These are phyloP conservation scores for Colletotrichum echinochloae DNA, from an alignment of 2,329 filamentous ascomycete species.

Conservation along the genomic window DNA sequence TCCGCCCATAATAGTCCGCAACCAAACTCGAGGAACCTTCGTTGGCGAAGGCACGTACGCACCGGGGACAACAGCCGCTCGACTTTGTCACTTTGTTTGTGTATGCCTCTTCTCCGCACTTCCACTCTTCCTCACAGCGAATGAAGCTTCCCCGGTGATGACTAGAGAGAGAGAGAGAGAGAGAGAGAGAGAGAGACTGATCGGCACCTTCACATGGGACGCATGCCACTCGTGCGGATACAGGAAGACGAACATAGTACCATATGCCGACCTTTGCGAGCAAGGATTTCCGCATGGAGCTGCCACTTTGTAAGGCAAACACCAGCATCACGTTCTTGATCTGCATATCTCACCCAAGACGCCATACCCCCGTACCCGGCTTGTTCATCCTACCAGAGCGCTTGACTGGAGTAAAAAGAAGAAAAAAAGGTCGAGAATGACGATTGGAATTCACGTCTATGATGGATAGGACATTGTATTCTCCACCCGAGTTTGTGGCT, in stretches of 20 bases:
- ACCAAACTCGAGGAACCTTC: background rate
- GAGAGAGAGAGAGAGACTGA: too few relatives aligned
- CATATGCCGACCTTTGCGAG: background rate
- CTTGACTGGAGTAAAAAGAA: background rate
- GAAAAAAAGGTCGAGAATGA: background rate
- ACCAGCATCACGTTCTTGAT: background rate
- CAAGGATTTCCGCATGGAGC: background rate
- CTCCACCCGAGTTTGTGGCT: slow-evolving; percentile 9
- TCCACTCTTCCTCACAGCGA: background rate
- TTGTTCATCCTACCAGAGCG: background rate
- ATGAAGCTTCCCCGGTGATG: background rate
- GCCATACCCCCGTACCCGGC: background rate
- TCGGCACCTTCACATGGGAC: background rate
- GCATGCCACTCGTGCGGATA: background rate
- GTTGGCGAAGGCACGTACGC: background rate
- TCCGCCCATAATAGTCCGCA: background rate
- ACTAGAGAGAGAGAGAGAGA: too few relatives aligned
- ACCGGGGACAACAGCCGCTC: background rate
- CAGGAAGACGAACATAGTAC: background rate
- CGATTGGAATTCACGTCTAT: background rate
- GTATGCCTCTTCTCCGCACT: background rate
- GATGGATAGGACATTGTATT: background rate
- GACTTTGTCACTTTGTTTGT: background rate
- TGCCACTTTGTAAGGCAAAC: background rate
- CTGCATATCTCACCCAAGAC: background rate